Percentiles rank a stretch among this genome's conserved stretches.
These are phyloP conservation scores for Dendrostoma leiphaemia DNA, from an alignment of 2,329 filamentous ascomycete genomes.

Conservation along the genomic window DNA sequence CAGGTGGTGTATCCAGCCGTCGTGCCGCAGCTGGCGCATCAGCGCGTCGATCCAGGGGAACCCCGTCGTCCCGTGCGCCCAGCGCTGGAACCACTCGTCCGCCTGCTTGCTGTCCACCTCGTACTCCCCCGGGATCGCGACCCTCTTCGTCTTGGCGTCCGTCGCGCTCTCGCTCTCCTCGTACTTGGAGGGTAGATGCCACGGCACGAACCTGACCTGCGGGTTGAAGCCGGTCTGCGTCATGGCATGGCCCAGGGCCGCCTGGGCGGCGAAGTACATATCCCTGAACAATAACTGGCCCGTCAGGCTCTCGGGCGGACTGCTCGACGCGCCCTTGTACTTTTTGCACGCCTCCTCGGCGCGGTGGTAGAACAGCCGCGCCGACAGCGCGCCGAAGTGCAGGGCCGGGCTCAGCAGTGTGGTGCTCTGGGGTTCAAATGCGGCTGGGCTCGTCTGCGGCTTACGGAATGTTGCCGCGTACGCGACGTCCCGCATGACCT, in stretches of 20 bases:
- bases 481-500: conserved; percentile 58
- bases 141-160: conserved; percentile 41
- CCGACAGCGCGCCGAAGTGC: conserved; percentile 72
- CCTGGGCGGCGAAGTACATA: conserved; percentile 81
- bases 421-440: conserved; percentile 70
- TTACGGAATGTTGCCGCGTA: conserved; percentile 76
- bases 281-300: conserved; percentile 76
- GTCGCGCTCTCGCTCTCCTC: conserved; percentile 31
- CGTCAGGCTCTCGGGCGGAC: conserved; percentile 65
- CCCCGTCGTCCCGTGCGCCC: conserved; percentile 67
- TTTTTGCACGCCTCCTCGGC: conserved; percentile 60
- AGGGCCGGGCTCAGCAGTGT: conserved; percentile 71
- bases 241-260: conserved; percentile 62
- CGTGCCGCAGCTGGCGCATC: conserved; percentile 69
- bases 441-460: conserved; percentile 71
- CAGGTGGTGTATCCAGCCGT: conserved; percentile 80
- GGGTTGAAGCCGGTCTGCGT: conserved; percentile 64
- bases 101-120: conserved; percentile 61
- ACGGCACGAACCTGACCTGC: conserved; percentile 72
- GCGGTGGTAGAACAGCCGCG: conserved; percentile 71
- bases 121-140: conserved; percentile 46
- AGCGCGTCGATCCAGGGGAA: conserved; percentile 81
- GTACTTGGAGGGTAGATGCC: conserved; percentile 68
- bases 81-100: conserved; percentile 65
- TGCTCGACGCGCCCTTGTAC: conserved; percentile 55